Percentiles rank a stretch among this genome's conserved stretches.
These are phyloP conservation scores for Phalaenopsis aphrodite DNA, from an alignment of 106 monocot species.

Conservation along the genomic window DNA sequence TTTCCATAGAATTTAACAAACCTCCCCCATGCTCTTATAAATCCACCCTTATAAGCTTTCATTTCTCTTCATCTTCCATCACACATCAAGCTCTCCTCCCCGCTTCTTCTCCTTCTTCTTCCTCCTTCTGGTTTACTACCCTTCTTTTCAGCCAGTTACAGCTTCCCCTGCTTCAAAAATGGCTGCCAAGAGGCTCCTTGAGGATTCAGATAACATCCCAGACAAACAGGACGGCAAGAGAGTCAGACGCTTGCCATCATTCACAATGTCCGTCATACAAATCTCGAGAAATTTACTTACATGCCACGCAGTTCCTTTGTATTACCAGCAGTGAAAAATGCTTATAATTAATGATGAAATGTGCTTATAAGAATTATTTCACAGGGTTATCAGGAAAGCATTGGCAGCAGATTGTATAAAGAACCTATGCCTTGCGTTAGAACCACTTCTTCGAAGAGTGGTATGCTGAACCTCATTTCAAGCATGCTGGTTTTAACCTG, in stretches of 20 bases:
- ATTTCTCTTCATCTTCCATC: background rate
- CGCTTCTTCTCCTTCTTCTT: background rate
- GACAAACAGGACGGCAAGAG: background rate
- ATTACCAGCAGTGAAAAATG: no score
- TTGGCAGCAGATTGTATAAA: background rate
- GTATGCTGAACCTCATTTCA: background rate
- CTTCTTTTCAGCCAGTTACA: background rate
- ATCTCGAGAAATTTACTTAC: background rate
- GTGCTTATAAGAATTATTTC: background rate
- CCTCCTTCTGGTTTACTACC: background rate
- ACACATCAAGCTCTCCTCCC: no score
- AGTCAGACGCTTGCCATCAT: background rate
- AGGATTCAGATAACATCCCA: background rate
- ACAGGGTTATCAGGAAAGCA: conserved; percentile 9
- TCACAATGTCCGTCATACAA: background rate
- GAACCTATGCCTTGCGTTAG: background rate
- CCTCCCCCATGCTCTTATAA: background rate
- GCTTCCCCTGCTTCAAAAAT: background rate
- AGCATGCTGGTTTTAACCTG: background rate
- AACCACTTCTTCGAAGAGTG: conserved; percentile 4
- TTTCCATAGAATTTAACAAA: background rate
- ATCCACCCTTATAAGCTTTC: background rate
- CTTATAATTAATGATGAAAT: no score
- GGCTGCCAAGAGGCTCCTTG: conserved; percentile 1
- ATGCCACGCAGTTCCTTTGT: no score